Evolutionary conservation across 495 filamentous ascomycete species (phyloP), one percentile per base, ranked within the genome.

Genomic region (Aspergillus indologenus): DNA sequence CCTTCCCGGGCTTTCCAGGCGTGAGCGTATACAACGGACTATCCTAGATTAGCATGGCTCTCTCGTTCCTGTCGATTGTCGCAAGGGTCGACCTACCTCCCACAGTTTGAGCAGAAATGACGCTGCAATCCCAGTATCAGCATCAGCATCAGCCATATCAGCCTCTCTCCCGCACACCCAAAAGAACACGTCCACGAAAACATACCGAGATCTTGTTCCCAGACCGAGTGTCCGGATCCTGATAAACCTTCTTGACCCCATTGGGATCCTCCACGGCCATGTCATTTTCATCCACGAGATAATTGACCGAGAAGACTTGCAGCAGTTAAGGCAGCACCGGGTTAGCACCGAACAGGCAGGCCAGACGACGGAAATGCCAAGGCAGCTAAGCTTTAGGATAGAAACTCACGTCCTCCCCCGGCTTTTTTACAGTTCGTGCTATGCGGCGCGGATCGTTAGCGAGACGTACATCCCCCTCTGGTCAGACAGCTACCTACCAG

Each of bases 51-150:
- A 54, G 23, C 49, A 14, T 11, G 8, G 26, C 9, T 29, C 9
- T 29, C n/a, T n/a, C n/a, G n/a, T n/a, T n/a, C n/a, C n/a, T n/a
- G n/a, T n/a, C n/a, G n/a, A n/a, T n/a, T n/a, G n/a, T n/a, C n/a
- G n/a, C n/a, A 40, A 24, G 22, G 14, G 11, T 45, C 11, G n/a
- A 47, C 54, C 22, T 61, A 71, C 66, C 70, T 72, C 42, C 68
- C 70, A 57, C 68, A 72, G 45, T 48, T 60, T 9, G 68, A 66
- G 40, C 70, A 72, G 54, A 72, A 72, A 53, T 62, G 22, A 9
- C 68, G 65, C 68, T 72, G 15, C 8, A 31, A 29, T 29, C 34
- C 34, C 34, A 40, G 15, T 23, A 11, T 9, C 2, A 18, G 14
- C 9, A 23, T n/a, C n/a, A n/a, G n/a, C n/a, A 53, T 64, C 45